Evolutionary conservation across 768 basidiomycete species (phyloP).

Genomic region (Panus rudis): DNA sequence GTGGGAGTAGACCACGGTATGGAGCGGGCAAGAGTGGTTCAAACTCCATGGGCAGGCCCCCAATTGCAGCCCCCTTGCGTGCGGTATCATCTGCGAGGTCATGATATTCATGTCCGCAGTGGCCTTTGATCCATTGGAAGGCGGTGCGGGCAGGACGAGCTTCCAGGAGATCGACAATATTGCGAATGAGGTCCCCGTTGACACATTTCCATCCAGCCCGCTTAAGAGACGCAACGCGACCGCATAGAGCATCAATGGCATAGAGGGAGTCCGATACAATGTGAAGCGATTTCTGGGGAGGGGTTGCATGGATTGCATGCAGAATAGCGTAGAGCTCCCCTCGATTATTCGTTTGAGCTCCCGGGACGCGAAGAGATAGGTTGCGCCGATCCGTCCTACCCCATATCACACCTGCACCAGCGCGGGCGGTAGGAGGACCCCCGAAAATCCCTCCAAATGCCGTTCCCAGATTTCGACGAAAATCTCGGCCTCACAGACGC

Average conservation of each 20-base stretch:
- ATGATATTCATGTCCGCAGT: not conserved
- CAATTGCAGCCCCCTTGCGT: no score
- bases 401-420: conserved; percentile 3
- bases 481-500: no score
- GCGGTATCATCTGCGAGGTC: not conserved
- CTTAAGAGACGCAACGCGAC: no score
- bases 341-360: not conserved
- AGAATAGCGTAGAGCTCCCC: not conserved
- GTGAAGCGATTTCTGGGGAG: not conserved
- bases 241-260: not conserved
- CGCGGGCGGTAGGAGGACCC: not conserved
- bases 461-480: no score
- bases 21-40: no score
- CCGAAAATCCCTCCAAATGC: no score
- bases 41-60: no score
- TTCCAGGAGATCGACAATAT: not conserved
- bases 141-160: not conserved
- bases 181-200: not conserved
- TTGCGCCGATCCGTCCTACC: not conserved
- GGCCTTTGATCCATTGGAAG: not conserved
- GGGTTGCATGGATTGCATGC: not conserved
- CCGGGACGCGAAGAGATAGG: not conserved
- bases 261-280: not conserved
- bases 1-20: not conserved
- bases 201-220: not conserved